Conservation (phyloP, 2,329 filamentous ascomycete genomes). For the Fusarium neocosmosporiellum region DNA sequence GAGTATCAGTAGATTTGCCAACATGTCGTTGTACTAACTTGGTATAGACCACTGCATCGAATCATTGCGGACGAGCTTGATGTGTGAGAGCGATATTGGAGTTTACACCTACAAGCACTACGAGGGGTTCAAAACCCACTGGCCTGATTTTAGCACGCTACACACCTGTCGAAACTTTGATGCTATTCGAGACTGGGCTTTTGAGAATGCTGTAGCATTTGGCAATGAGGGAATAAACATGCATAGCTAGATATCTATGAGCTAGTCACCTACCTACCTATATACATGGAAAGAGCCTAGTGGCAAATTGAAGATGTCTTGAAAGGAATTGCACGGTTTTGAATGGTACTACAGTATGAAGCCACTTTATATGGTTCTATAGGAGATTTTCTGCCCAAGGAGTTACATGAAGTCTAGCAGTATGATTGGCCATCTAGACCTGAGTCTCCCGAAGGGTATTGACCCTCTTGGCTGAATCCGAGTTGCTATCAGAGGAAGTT, state of each 20-base stretch:
- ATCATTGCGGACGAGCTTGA: conserved; percentile 62
- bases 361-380: not conserved
- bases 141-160: conserved; percentile 65
- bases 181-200: conserved; percentile 61
- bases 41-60: conserved; percentile 39
- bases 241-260: not conserved
- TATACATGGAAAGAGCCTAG: not conserved
- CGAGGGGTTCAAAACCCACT: conserved; percentile 60
- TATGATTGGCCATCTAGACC: not conserved
- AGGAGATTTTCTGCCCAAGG: not conserved
- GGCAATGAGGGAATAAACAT: conserved; percentile 53
- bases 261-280: too few relatives aligned
- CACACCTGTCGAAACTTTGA: conserved; percentile 67
- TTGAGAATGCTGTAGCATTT: conserved; percentile 61
- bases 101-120: conserved; percentile 65
- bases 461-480: not conserved
- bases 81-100: conserved; percentile 66
- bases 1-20: fast-evolving
- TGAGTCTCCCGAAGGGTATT: not conserved
- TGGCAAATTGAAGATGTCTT: not conserved
- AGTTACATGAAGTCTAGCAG: not conserved
- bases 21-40: not conserved
- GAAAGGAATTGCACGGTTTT: not conserved
- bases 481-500: not conserved
- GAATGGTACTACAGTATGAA: not conserved